Evolutionary conservation across 306 rosid species (phyloP), one percentile per base, ranked within the genome.

Genomic region (Boehmeria nivea): DNA sequence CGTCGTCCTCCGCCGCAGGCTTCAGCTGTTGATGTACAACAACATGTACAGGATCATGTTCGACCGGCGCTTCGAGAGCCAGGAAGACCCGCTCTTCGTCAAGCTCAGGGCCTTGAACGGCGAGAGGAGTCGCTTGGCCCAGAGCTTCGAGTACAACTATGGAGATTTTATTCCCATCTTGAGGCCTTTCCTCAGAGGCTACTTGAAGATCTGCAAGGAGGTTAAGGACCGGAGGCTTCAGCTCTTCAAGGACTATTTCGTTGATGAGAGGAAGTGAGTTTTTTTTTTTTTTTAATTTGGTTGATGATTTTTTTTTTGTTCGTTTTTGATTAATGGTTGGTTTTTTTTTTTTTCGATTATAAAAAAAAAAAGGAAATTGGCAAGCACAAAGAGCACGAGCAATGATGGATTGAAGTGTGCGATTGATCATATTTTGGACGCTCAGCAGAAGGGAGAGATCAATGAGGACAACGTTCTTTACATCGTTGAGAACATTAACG

Each of bases 11-110:
- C 37, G 97, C 18, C 62, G 56, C 54, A 37, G 95, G 39, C 53
- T 89, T 38, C 97, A 89, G 63, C 75, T 89, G 1, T 70, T 89
- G 97, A 89, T 89, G 97, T 89, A 89, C 75, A 89, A 89, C 72
- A 89, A 78, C 57, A 83, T 89, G 95, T 89, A 76, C 78, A 61
- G 94, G 43, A 86, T 89, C 19, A 83, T 86, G 97, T 89, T 89
- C 55, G 89, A 89, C 21, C 34, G 81, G 10, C 69, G 97, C 28
- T 89, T 89, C 36, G 95, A 85, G 43, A 86, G 81, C 57, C 89
- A 83, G 55, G 78, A 82, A 3, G 95, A 89, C 16, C 87, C 89
- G 0, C 18, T 81, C 44, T 89, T 89, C 20, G 17, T 27, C 47
- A 77, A 78, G 50, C 77, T 86, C 1, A 89, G 37, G 43, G 83